Conservation (phyloP, 2,329 filamentous ascomycete genomes). For the Nemania abortiva region DNA sequence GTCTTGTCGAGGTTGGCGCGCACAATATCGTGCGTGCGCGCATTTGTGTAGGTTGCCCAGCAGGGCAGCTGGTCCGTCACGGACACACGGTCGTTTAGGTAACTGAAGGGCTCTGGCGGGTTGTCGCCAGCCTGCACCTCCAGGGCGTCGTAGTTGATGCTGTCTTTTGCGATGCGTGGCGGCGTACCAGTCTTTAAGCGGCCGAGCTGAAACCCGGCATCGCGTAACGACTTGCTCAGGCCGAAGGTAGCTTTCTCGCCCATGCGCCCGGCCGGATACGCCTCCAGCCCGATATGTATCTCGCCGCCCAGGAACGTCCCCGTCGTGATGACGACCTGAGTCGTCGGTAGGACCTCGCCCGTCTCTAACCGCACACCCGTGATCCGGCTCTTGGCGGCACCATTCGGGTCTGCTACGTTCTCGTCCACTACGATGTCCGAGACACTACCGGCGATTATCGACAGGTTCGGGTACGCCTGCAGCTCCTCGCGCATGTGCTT, state of each 20-base stretch:
- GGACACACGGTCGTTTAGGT: slow-evolving; percentile 81
- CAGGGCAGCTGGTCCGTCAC: slow-evolving; percentile 88
- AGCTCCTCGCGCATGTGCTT: slow-evolving; percentile 92
- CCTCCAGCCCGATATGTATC: slow-evolving; percentile 92
- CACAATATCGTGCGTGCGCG: slow-evolving; percentile 83
- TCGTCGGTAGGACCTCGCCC: slow-evolving; percentile 83
- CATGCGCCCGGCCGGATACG: slow-evolving; percentile 88
- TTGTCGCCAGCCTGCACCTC: slow-evolving; percentile 84
- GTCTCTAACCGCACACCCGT: slow-evolving; percentile 88
- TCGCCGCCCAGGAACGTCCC: slow-evolving; percentile 96
- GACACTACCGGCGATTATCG: slow-evolving; percentile 86
- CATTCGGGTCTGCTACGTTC: slow-evolving; percentile 61
- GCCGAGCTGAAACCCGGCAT: slow-evolving; percentile 90
- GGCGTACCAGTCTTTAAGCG: slow-evolving; percentile 96
- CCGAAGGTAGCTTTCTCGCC: slow-evolving; percentile 94
- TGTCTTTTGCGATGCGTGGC: slow-evolving; percentile 82
- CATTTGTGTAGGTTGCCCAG: slow-evolving; percentile 88
- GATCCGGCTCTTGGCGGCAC: slow-evolving; percentile 75
- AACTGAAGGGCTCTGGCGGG: slow-evolving; percentile 91
- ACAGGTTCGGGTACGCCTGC: slow-evolving; percentile 79
- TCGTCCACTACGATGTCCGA: slow-evolving; percentile 85
- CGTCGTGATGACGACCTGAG: slow-evolving; percentile 91
- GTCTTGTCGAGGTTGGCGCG: slow-evolving; percentile 93
- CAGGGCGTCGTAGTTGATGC: slow-evolving; percentile 81
- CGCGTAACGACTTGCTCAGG: slow-evolving; percentile 87